Conservation (phyloP, 2,329 filamentous ascomycete species). For the Hortaea werneckii region DNA sequence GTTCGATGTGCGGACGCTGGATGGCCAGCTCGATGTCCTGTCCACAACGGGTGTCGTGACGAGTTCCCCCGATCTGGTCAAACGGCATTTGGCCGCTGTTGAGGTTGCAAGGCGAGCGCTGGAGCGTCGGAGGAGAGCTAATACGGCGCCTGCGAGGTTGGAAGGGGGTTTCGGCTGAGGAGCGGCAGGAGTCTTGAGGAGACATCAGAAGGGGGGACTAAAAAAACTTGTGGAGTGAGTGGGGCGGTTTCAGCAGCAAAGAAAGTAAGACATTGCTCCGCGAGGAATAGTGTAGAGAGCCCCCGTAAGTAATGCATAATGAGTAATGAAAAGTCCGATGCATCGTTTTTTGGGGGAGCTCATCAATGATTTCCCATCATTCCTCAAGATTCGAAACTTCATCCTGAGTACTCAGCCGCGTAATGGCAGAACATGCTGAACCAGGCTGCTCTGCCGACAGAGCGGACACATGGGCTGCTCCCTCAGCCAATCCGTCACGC, state of each 20-base stretch:
- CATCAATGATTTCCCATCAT: too few species aligned
- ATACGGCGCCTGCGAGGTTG: slow-evolving; percentile 9
- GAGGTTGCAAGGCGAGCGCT: slow-evolving; percentile 1
- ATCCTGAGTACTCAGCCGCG: slow-evolving; percentile 36
- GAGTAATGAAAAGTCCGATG: slow-evolving; percentile 10
- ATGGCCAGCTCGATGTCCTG: neutral
- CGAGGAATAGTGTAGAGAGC: neutral
- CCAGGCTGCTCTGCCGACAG: slow-evolving; percentile 70
- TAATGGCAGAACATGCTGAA: slow-evolving; percentile 81
- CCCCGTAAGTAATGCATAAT: slow-evolving; percentile 10
- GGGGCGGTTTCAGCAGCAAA: too few species aligned
- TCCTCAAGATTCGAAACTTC: neutral
- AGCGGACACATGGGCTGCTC: slow-evolving; percentile 96
- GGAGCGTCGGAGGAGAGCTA: slow-evolving; percentile 4
- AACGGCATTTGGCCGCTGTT: neutral
- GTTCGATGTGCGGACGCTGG: slow-evolving; percentile 2
- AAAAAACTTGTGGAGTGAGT: too few species aligned
- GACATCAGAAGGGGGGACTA: neutral
- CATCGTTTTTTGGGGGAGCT: neutral
- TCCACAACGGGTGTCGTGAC: neutral
- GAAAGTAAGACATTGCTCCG: neutral
- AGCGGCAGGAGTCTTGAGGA: neutral
- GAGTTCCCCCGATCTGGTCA: neutral
- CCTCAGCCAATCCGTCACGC: slow-evolving; percentile 86
- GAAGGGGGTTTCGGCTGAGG: neutral